Base-by-base conservation (phyloP, 208 protist species). In the Leishmania braziliensis region DNA sequence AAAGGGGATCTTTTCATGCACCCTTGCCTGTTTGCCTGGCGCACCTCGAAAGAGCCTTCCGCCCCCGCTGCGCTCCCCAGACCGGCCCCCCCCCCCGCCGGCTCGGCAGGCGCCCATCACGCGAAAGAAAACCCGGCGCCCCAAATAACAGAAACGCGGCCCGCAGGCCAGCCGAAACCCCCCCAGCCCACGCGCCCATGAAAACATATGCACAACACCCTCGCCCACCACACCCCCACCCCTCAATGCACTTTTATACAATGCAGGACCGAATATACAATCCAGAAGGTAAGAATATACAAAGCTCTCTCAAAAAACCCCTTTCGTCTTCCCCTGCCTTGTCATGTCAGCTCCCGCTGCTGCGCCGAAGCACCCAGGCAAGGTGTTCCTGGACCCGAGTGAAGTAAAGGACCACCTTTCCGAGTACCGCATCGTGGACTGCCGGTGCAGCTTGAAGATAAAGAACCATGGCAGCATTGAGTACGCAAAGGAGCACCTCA, bases 361-460 rank as follows among this genome's bases (percentile, higher is more conserved):
- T 23, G 51, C 48, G 51, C 74, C 68, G 4, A 83, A 81, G 46
- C 79, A 87, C 83, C 75, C 78, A 0, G 79, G 75, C 0, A 92
- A 86, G 68, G 93, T 97, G 23, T 97, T 95, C 79, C 70, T 97
- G 20, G 53, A 76, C 60, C 77, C 89, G 16, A 84, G 83, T 1
- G 84, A 91, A 9, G 85, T 97, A 48, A 82, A 84, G 53, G 85
- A 86, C 60, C 50, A 73, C 72, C 71, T 94, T 3, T 75, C 29
- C 39, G 81, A 85, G 9, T 92, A 88, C 78, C 84, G 85, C 33
- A 83, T 97, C 65, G 92, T 97, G 36, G 94, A 97, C 69, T 91
- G 84, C n/a, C 91, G 93, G 71, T 96, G 90, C 88, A 92, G 85
- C 78, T 79, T 95, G 46, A 74, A 60, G 29, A 53, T 86, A 8